Conservation (phyloP, 805 yeast species). For the Lachancea waltii region DNA sequence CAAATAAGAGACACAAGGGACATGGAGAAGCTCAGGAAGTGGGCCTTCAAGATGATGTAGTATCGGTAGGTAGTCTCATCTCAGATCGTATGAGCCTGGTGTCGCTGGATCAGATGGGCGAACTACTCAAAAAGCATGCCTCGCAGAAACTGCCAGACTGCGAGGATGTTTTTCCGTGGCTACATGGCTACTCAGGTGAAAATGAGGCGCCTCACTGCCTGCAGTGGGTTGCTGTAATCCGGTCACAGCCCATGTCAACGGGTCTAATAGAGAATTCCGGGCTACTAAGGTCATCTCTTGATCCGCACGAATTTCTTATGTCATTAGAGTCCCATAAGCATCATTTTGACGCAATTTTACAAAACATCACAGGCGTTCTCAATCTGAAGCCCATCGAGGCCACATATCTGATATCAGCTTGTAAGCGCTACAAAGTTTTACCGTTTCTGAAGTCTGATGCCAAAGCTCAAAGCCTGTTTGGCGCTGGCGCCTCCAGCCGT, state of each 20-base stretch:
- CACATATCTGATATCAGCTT: conserved; percentile 10
- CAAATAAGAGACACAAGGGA: conserved; percentile 3
- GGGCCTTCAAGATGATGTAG: background rate
- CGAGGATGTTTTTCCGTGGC: conserved; percentile 77
- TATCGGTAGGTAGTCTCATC: background rate
- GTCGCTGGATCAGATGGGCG: conserved; percentile 8
- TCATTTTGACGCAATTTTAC: conserved; percentile 3
- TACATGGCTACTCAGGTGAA: conserved; percentile 56
- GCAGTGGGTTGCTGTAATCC: conserved; percentile 23
- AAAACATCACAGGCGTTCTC: background rate
- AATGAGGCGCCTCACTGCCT: conserved; percentile 20
- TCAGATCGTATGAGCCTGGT: conserved; percentile 3
- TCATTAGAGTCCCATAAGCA: conserved; percentile 30
- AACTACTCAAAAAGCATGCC: conserved; percentile 12
- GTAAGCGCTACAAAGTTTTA: conserved; percentile 30
- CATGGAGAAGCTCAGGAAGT: conserved; percentile 2
- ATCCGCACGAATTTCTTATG: conserved; percentile 47
- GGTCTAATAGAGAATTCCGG: conserved; percentile 33
- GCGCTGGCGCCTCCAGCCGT: conserved; percentile 9
- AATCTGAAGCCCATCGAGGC: conserved; percentile 1
- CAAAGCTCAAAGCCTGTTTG: conserved; percentile 20
- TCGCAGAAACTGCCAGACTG: conserved; percentile 51
- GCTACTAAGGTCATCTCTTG: conserved; percentile 48
- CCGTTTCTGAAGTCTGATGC: conserved; percentile 40
- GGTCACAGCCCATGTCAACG: conserved; percentile 20